Evolutionary conservation across 371 early-diverging fungal species (phyloP).

Genomic region (Rhizopus sp.): DNA sequence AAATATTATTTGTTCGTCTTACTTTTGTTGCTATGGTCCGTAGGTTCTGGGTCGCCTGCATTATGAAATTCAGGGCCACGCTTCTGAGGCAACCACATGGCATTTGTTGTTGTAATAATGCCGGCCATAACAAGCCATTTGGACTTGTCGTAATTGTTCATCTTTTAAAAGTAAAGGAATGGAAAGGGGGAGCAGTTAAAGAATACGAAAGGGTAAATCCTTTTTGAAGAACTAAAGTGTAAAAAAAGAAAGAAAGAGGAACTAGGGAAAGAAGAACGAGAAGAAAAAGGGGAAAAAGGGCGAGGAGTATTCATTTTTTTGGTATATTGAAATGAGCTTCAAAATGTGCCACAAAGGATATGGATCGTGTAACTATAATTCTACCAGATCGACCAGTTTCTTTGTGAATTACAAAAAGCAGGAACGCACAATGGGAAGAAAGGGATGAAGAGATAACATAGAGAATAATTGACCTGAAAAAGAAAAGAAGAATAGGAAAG

Average conservation of each 20-base stretch:
- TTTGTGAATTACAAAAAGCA: not conserved
- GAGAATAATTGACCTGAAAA: too few species aligned
- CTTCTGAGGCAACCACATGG: slow-evolving; percentile 14
- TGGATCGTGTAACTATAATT: not conserved
- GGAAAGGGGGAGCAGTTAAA: not conserved
- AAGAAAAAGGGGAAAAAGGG: not conserved
- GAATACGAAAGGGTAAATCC: not conserved
- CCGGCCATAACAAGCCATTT: not conserved
- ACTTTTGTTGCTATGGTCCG: not conserved
- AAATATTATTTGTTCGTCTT: not conserved
- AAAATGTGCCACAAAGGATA: slow-evolving; percentile 1
- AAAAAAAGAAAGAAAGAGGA: not conserved
- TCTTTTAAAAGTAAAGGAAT: slow-evolving; percentile 2
- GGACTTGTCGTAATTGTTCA: not conserved
- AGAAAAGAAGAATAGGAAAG: too few species aligned
- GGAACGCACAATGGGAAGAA: too few species aligned
- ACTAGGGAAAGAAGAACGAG: not conserved
- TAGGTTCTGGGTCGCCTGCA: not conserved
- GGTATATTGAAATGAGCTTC: slow-evolving; percentile 3
- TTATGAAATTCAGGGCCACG: not conserved
- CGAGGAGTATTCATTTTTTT: slow-evolving; percentile 2
- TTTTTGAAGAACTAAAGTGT: not conserved
- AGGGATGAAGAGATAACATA: too few species aligned
- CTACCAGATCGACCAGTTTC: not conserved
- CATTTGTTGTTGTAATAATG: slow-evolving; percentile 5